Conservation (phyloP, 1,139 yeast genomes). For the Candida sp. region DNA sequence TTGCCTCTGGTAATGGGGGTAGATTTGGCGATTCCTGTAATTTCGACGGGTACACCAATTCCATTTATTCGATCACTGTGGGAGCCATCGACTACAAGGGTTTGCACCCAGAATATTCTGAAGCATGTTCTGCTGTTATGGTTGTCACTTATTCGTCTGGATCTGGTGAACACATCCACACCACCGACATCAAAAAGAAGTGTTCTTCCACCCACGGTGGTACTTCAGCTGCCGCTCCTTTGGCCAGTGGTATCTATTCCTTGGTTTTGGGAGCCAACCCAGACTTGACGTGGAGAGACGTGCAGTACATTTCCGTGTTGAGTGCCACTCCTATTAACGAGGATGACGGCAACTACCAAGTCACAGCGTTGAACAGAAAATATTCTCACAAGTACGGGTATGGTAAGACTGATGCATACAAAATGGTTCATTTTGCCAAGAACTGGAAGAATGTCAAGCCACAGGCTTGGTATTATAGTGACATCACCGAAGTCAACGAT, state of each 20-base stretch:
- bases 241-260: slow-evolving; percentile 94
- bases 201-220: slow-evolving; percentile 91
- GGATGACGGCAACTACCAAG: slow-evolving; percentile 73
- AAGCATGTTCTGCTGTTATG: slow-evolving; percentile 94
- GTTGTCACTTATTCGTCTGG: slow-evolving; percentile 97
- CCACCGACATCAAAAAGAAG: slow-evolving; percentile 79
- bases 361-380: slow-evolving; percentile 58
- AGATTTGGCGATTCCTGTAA: slow-evolving; percentile 86
- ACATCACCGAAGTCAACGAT: slow-evolving; percentile 35
- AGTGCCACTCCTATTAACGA: slow-evolving; percentile 74
- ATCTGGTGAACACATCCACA: slow-evolving; percentile 86
- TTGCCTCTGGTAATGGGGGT: slow-evolving; percentile 98
- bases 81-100: slow-evolving; percentile 93
- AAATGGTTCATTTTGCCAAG: slow-evolving; percentile 74
- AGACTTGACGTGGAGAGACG: slow-evolving; percentile 92
- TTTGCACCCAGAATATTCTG: slow-evolving; percentile 86
- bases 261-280: slow-evolving; percentile 85
- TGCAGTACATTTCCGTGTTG: slow-evolving; percentile 81
- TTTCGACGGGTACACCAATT: slow-evolving; percentile 97
- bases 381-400: slow-evolving; percentile 92
- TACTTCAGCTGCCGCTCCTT: slow-evolving; percentile 98
- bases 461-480: slow-evolving; percentile 80
- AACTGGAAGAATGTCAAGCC: slow-evolving; percentile 89
- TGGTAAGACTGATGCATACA: slow-evolving; percentile 89
- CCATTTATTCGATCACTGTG: slow-evolving; percentile 93